Base-by-base conservation (phyloP, 441 rosid species). In the Populus trichocarpa region DNA sequence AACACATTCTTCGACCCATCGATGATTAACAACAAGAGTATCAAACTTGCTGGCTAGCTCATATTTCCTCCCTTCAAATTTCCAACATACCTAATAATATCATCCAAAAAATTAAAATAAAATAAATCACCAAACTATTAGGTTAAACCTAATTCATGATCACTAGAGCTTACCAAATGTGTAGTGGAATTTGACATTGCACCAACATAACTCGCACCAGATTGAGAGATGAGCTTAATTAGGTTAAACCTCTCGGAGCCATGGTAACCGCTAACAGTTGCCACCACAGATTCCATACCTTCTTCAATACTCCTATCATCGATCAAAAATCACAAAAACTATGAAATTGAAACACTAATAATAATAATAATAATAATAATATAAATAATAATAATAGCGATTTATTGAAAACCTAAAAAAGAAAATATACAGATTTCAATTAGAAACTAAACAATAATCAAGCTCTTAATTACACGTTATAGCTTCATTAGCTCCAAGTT, bases 261-360 rank as follows among this genome's bases (percentile, higher is more conserved):
- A 12, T 88, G 89, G 86, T 93, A 94, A 3, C 99, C 99, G 74
- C 96, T 96, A 4, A 96, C 97, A 0, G 97, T 87, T 28, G 95
- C 96, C 18, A 96, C 89, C 78, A 96, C 98, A 9, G 88, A 81
- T 30, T 92, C 95, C 99, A 96, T 94, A 32, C 91, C 96, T 85
- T 69, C 94, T 85, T 71, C 40, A 70, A 82, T 65, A 4, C 72
- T 46, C 28, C 28, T 18, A 72, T 68, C 72, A 20, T 38, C 7
- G 30, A 40, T 3, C 18, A 6, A 63, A n/a, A 67, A 26, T 63
- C 76, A 40, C 16, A 10, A 42, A 46, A 25, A 20, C 6, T 0
- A 69, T 3, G 8, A 32, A 8, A 71, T 5, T 5, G 23, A 22
- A 25, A 1, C 28, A 23, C 20, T 12, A 38, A 5, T 23, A 10